Evolutionary conservation across 208 protist species (phyloP).

Genomic region (Naegleria lovaniensis): DNA sequence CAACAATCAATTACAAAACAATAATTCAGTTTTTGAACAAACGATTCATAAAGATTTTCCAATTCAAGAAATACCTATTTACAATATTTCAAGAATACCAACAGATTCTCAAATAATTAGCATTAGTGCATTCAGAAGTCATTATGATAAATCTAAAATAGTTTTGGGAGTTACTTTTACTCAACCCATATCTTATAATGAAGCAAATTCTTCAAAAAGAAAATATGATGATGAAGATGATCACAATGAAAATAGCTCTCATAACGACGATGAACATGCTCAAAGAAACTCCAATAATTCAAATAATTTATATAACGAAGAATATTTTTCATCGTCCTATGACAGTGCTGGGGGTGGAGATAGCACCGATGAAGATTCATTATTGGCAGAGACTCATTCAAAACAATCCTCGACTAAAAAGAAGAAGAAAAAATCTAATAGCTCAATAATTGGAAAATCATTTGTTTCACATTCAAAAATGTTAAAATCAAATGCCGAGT

Average conservation of each 20-base stretch:
- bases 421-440: not conserved
- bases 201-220: not conserved
- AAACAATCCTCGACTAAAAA: not conserved
- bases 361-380: not conserved
- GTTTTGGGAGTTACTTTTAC: not conserved
- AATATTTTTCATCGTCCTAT: not conserved
- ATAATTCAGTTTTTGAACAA: not conserved
- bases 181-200: not conserved
- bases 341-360: not conserved
- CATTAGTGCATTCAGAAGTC: not conserved
- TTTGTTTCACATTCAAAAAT: not conserved
- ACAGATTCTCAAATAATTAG: not conserved
- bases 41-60: not conserved
- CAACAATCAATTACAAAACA: not conserved
- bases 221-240: not conserved
- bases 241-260: too few species aligned
- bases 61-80: not conserved
- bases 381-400: not conserved
- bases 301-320: not conserved
- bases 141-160: not conserved
- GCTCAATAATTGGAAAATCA: not conserved
- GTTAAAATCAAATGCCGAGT: too few species aligned
- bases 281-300: not conserved
- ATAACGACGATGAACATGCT: not conserved
- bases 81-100: not conserved